Conservation (phyloP, 116 monocot species). For the Cymodocea nodosa region DNA sequence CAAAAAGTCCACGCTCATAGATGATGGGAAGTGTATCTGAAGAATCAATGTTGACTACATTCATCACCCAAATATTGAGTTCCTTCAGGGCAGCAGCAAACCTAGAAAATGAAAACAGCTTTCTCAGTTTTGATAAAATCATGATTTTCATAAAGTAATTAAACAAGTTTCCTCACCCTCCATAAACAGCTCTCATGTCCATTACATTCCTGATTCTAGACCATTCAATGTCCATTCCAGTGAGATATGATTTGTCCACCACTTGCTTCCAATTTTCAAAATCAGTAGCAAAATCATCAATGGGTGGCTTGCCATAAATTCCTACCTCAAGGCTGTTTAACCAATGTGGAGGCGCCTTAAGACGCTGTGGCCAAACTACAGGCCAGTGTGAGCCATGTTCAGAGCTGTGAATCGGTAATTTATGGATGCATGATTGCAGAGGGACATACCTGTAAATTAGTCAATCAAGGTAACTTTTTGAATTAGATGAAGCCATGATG, state of each 20-base stretch:
- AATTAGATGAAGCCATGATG: not conserved
- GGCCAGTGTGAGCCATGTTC: conserved; percentile 67
- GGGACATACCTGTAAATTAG: conserved; percentile 58
- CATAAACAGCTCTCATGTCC: conserved; percentile 96
- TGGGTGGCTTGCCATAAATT: conserved; percentile 54
- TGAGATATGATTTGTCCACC: conserved; percentile 57
- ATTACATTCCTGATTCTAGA: conserved; percentile 82
- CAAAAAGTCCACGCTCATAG: conserved; percentile 84
- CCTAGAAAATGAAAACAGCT: conserved; percentile 17
- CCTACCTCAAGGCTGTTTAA: conserved; percentile 45
- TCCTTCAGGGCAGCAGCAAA: conserved; percentile 94
- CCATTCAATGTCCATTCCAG: conserved; percentile 69
- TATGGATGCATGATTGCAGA: conserved; percentile 73
- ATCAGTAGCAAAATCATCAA: conserved; percentile 61
- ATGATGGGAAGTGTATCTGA: conserved; percentile 87
- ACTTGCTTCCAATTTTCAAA: conserved; percentile 58
- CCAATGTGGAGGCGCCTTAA: conserved; percentile 69
- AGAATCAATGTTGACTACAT: conserved; percentile 85
- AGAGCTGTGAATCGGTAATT: conserved; percentile 33
- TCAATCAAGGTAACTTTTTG: not conserved
- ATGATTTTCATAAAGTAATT: no score
- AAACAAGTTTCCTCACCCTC: conserved; percentile 48
- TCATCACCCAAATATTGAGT: conserved; percentile 87
- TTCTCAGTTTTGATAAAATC: not conserved
- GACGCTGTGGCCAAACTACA: conserved; percentile 49